These are phyloP conservation scores for Sporisorium graminicola DNA, from an alignment of 1,284 basidiomycete species.

Conservation along the genomic window DNA sequence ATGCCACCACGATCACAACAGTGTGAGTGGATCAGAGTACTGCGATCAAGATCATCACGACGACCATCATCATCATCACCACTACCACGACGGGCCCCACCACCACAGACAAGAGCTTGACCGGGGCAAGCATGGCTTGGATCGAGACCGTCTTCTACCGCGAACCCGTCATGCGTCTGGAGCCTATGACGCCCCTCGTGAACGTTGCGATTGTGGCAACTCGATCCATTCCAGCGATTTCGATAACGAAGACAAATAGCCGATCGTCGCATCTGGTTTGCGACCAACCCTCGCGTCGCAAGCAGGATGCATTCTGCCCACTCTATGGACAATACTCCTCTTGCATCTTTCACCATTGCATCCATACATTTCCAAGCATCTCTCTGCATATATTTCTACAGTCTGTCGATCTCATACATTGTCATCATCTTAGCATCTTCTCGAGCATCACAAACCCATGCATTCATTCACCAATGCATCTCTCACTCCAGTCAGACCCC, in stretches of 20 bases:
- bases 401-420: neutral
- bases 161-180: neutral
- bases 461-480: conserved; percentile 3
- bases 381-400: conserved; percentile 3
- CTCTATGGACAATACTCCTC: neutral
- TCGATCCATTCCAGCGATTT: conserved; percentile 51
- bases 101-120: neutral
- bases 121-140: neutral
- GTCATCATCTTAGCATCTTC: neutral
- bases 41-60: conserved; percentile 18
- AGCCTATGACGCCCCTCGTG: conserved; percentile 11
- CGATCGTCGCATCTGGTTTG: neutral
- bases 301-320: neutral
- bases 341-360: neutral
- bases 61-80: neutral
- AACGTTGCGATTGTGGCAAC: conserved; percentile 49
- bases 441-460: neutral
- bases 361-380: neutral
- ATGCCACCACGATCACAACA: conserved; percentile 22
- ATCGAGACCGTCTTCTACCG: neutral
- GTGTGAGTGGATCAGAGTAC: conserved; percentile 7
- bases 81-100: neutral
- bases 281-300: neutral
- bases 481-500: too few species aligned
- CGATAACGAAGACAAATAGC: conserved; percentile 26